phyloP scores from a whole-genome alignment of 202 grass and related monocot genomes.

The Schoenoplectus triqueter region DNA sequence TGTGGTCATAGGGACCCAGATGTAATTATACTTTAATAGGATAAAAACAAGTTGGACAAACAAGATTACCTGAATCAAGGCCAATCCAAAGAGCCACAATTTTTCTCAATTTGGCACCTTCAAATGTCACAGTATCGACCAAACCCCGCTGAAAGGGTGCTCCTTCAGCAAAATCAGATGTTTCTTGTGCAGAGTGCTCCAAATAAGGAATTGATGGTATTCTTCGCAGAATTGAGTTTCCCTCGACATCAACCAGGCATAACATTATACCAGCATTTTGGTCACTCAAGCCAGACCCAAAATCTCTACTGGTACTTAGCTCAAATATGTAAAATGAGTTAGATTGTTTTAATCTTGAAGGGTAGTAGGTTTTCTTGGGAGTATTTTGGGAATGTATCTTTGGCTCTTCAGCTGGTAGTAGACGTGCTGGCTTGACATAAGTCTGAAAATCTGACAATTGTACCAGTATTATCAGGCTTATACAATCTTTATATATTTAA shows the following conservation, averaged over 20 bases:
- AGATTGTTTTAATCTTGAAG: constrained; percentile 49
- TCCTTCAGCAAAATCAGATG: constrained; percentile 25
- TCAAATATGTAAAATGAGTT: constrained; percentile 78
- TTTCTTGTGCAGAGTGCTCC: constrained; percentile 22
- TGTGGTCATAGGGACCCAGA: background rate
- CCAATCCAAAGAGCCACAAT: constrained; percentile 87
- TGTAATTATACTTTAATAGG: background rate
- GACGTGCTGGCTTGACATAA: constrained; percentile 64
- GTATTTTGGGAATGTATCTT: constrained; percentile 48
- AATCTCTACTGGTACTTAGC: constrained; percentile 73
- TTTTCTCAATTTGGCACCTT: constrained; percentile 62
- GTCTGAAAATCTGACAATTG: constrained; percentile 58
- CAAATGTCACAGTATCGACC: constrained; percentile 64
- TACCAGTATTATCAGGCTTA: background rate
- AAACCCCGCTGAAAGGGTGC: constrained; percentile 69
- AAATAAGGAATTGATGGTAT: constrained; percentile 51
- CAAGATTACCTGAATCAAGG: constrained; percentile 83
- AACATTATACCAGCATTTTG: constrained; percentile 68
- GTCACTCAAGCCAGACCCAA: constrained; percentile 69
- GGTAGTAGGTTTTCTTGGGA: constrained; percentile 52
- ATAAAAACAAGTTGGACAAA: background rate
- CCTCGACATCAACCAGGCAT: constrained; percentile 62
- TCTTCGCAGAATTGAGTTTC: constrained; percentile 76
- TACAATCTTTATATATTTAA: too few species aligned
- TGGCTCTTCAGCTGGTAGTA: constrained; percentile 60